A percentile compares a stretch with the other conserved stretches of the same genome.
These are phyloP conservation scores for Boletus patriciae DNA, from an alignment of 768 basidiomycete genomes.

Conservation along the genomic window DNA sequence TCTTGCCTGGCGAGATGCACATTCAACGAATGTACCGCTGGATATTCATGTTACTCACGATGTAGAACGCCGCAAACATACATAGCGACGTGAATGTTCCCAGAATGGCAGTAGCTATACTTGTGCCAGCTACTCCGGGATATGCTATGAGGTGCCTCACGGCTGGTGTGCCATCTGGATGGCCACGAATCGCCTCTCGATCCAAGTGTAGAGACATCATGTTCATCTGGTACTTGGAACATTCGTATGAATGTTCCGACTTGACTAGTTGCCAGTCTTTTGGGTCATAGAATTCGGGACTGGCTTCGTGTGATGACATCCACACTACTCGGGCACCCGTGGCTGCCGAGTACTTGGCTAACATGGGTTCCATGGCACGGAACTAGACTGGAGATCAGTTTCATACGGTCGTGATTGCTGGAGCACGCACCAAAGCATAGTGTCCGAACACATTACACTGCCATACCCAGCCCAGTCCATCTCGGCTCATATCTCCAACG, in stretches of 20 bases:
- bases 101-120: constrained; percentile 51
- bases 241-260: constrained; percentile 64
- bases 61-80: constrained; percentile 59
- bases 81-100: constrained; percentile 45
- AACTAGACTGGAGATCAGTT: constrained; percentile 45
- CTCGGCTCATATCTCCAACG: constrained; percentile 56
- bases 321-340: constrained; percentile 66
- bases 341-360: constrained; percentile 45
- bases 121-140: constrained; percentile 70
- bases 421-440: constrained; percentile 63
- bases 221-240: constrained; percentile 76
- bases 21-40: constrained; percentile 1
- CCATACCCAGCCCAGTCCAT: constrained; percentile 80
- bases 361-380: constrained; percentile 55
- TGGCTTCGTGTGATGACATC: constrained; percentile 73
- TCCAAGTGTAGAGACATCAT: constrained; percentile 60
- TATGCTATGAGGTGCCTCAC: constrained; percentile 59
- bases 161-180: constrained; percentile 10
- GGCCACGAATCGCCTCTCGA: constrained; percentile 36
- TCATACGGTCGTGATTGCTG: not conserved
- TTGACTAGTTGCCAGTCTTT: constrained; percentile 73
- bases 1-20: constrained; percentile 52
- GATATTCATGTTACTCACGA: constrained; percentile 46
- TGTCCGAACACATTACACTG: constrained; percentile 85
- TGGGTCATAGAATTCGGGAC: constrained; percentile 51